phyloP scores from a whole-genome alignment of 2,329 filamentous ascomycete genomes.

The Phaeosphaeria sp. region DNA sequence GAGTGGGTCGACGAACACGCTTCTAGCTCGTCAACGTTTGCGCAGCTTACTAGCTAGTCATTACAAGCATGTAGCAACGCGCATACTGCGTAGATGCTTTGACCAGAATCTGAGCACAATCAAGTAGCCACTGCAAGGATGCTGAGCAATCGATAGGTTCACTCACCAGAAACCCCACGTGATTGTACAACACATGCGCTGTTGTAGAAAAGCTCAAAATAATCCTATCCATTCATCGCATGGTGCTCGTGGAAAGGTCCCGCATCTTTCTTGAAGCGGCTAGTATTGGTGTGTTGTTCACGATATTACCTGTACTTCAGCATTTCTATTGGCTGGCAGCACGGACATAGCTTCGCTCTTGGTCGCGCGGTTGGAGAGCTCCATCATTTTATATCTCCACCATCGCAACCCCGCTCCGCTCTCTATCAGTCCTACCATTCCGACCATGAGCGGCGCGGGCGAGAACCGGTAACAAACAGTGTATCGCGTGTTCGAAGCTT shows the following conservation, averaged over 20 bases:
- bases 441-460: conserved; percentile 47
- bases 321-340: conserved; percentile 29
- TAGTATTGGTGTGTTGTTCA: conserved; percentile 26
- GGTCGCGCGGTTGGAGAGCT: conserved; percentile 32
- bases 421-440: conserved; percentile 30
- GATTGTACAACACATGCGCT: conserved; percentile 24
- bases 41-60: not conserved
- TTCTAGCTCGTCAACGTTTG: not conserved
- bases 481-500: not conserved
- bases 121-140: not conserved
- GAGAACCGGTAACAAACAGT: conserved; percentile 43
- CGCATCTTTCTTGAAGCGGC: conserved; percentile 17
- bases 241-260: conserved; percentile 12
- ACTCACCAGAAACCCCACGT: conserved; percentile 5
- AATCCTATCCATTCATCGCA: conserved; percentile 20
- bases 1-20: conserved; percentile 1
- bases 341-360: conserved; percentile 24
- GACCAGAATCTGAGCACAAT: not conserved
- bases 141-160: conserved; percentile 5
- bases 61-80: not conserved
- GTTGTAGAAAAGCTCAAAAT: conserved; percentile 13
- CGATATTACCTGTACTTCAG: conserved; percentile 9
- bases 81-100: no score
- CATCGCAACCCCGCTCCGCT: conserved; percentile 32
- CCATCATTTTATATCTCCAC: conserved; percentile 39